Base-by-base conservation (phyloP, 108 stramenopile species). In the Fistulifera solaris region DNA sequence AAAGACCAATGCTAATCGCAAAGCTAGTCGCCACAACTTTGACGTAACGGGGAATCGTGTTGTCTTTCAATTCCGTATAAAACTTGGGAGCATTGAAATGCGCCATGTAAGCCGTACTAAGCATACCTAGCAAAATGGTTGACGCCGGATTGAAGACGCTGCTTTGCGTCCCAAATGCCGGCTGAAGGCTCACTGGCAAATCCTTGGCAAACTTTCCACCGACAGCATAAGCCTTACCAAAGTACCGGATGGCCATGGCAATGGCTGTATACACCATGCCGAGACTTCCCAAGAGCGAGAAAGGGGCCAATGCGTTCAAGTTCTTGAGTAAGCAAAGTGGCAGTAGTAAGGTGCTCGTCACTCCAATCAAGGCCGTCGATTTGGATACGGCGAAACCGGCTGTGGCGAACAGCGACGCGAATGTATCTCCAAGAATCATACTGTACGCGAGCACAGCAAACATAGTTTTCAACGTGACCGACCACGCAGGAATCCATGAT, bases 381-480 rank as follows among this genome's bases (percentile, higher is more conserved):
- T 82, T 61, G 46, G 84, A 78, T 5, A 71, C 66, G 43, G 50
- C 63, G 59, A 84, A 71, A 13, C 81, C 91, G 54, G 76, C 72
- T 18, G 78, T 83, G 39, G 72, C 49, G 14, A 86, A 58, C 14
- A 96, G 62, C 28, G 78, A 68, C 21, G 46, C 61, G 43, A 85
- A 74, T 25, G 86, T 87, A 67, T 96, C 95, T 16, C 89, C 94
- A 44, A 98, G 78, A 68, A 98, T 96, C 80, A 98, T 92, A 54
- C 83, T 83, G 63, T 94, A 96, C 10, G 92, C 85, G 40, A 96
- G 45, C 58, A 72, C 81, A 25, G 78, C 89, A 16, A 61, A 63
- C 58, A 85, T 70, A 46, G 84, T 90, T 66, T 83, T 93, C 77
- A 38, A 87, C 84, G 18, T 76, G 67, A 46, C 77, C 47, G 56